Base-by-base conservation (phyloP, 768 basidiomycete species). In the Cystofilobasidium capitatum region DNA sequence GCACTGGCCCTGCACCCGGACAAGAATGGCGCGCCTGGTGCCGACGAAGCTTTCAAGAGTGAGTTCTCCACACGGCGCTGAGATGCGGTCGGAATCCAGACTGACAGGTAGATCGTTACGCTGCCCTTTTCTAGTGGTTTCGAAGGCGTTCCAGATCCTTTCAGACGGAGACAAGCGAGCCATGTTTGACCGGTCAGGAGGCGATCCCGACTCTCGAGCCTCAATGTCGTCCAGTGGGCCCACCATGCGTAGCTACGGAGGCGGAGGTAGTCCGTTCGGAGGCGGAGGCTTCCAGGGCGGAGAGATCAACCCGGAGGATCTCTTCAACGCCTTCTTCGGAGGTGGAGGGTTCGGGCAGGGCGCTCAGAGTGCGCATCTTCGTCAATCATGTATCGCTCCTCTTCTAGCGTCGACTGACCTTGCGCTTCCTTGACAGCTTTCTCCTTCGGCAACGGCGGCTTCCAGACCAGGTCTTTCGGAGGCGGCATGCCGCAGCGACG, bases 301-400 rank as follows among this genome's bases (percentile, higher is more conserved):
- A 64, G 93, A 97, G 78, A 80, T 98, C 72, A 92, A 88, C 65
- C 92, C 94, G 7, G 94, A 97, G 78, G 94, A 97, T 67, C 75
- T 98, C 65, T 98, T 98, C 80, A 94, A 97, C 75, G 92, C 94
- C 88, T 96, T 98, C 83, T 98, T 98, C 76, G 91, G 91, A 22
- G 81, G 88, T 24, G 81, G 67, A 36, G 73, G 73, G 17, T 65
- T 65, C 37, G 63, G 68, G 24, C 40, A 40, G 24, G 40, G 63
- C 14, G 40, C 39, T 9, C 59, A 62, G 51, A 68, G 66, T 63
- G 35, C 51, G 61, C 26, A 20, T 26, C 13, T 40, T 9, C n/a
- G 6, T 44, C 36, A 29, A 16, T 24, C 14, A 10, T 37, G 33
- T 54, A 0, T 69, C 66, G 31, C 7, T 16, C 14, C n/a, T 58